Evolutionary conservation across 2,329 filamentous ascomycete genomes (phyloP), one percentile per base, ranked within the genome.

Genomic region (Cryphonectria japonica): DNA sequence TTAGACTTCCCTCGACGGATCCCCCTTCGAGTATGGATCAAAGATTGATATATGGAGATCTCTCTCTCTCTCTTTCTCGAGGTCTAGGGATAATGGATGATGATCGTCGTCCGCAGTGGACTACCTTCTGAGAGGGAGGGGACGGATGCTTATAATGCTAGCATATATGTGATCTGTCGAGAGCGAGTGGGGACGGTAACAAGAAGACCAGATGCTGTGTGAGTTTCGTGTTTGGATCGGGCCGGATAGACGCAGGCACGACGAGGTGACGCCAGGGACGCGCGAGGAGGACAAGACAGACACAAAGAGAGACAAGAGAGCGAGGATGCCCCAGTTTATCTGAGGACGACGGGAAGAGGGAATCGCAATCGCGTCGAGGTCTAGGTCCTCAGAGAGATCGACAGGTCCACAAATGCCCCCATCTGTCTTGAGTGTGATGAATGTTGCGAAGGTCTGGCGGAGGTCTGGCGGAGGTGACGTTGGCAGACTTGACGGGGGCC

Each of bases 401-500:
- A 65, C 62, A 50, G 62, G 26, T 65, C 62, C 62, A 65, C 62
- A 65, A 50, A 65, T 50, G 41, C 62, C 62, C 39, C 62, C 39
- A 50, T 46, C 46, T 65, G 41, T 65, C 39, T 29, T 43, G 37
- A 19, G 26, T 46, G 43, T 46, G 43, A 46, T 34, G 34, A 34
- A 22, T 63, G 22, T 43, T 16, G 61, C 61, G 61, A 37, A 63
- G 61, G 61, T 63, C 37, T 43, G 61, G 62, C 62, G 41, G 9
- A 50, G 61, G 61, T 63, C 37, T 63, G 61, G 62, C 26, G 41
- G 9, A 50, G 13, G 62, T 65, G 62, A 65, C 62, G 62, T 34
- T 65, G 41, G 62, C 26, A 41, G 62, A 65, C 13, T 13, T 16
- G 14, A 43, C 39, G 43, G 39, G 39, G n/a, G 52, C 52, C 52